These are phyloP conservation scores for Phialophora verrucosa DNA, from an alignment of 2,329 filamentous ascomycete species.

Conservation along the genomic window DNA sequence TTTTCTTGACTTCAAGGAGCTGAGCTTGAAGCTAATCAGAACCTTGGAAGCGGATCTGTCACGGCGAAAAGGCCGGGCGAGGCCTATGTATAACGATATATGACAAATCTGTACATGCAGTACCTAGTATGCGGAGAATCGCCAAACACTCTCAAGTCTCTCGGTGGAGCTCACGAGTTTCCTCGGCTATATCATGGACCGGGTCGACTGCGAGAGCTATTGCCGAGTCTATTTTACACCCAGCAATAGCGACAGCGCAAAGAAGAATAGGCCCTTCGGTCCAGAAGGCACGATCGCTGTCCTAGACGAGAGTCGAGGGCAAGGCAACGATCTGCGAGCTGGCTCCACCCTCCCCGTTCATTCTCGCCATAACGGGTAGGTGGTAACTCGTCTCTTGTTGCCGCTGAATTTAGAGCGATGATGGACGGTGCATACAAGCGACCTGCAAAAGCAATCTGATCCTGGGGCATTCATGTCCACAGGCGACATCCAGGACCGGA, in stretches of 20 bases:
- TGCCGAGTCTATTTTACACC: slow-evolving; percentile 1
- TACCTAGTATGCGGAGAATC: neutral
- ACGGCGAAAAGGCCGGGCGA: neutral
- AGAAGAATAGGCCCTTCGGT: neutral
- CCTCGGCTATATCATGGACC: slow-evolving; percentile 3
- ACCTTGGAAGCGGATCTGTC: neutral
- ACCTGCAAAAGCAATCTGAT: neutral
- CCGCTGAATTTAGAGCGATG: neutral
- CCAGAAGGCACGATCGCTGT: neutral
- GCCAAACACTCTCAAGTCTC: neutral
- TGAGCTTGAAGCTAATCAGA: slow-evolving; percentile 1
- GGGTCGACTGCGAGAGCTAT: neutral
- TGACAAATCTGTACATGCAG: slow-evolving; percentile 9
- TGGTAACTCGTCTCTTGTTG: neutral
- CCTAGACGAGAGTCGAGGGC: neutral
- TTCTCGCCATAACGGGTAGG: neutral
- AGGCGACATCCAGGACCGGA: neutral
- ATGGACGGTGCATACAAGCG: neutral
- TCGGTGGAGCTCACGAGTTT: neutral
- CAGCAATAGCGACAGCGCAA: slow-evolving; percentile 1
- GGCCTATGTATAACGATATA: neutral
- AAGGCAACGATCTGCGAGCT: neutral
- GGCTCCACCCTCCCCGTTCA: neutral
- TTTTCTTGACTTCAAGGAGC: slow-evolving; percentile 2
- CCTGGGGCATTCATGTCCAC: neutral